These are phyloP conservation scores for Friedmanniomyces endolithicus DNA, from an alignment of 495 filamentous ascomycete genomes.

Conservation along the genomic window DNA sequence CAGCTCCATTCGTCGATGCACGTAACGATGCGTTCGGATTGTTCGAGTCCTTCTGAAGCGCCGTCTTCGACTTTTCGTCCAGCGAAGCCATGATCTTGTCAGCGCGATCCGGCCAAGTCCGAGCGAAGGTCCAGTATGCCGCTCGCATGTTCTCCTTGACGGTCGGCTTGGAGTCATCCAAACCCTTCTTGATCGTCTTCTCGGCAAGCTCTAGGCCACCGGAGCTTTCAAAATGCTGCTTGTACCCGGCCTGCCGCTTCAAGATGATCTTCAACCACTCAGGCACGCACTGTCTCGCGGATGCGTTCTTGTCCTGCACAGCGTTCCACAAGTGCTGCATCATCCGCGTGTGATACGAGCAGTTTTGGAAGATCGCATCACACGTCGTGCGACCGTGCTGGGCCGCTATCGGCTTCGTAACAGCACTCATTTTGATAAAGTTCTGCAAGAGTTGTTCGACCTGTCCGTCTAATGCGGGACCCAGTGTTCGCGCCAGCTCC, in stretches of 20 bases:
- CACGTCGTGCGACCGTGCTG: constrained; percentile 66
- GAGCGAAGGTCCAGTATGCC: constrained; percentile 72
- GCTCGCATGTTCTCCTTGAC: constrained; percentile 73
- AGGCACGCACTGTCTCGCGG: constrained; percentile 61
- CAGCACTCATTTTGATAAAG: constrained; percentile 73
- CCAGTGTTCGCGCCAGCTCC: constrained; percentile 64
- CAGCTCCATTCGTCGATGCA: constrained; percentile 31
- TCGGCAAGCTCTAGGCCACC: constrained; percentile 72
- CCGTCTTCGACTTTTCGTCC: constrained; percentile 57
- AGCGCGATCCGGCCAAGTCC: constrained; percentile 66
- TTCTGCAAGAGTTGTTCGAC: constrained; percentile 82
- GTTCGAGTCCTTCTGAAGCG: constrained; percentile 64
- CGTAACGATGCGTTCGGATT: constrained; percentile 54
- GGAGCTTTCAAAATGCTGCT: constrained; percentile 66
- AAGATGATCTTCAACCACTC: constrained; percentile 78
- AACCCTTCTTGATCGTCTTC: constrained; percentile 74
- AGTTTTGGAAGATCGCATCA: constrained; percentile 59
- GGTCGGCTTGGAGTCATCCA: constrained; percentile 73
- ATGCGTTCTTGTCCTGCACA: constrained; percentile 81
- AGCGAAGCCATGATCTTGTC: constrained; percentile 60
- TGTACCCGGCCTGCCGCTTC: constrained; percentile 64
- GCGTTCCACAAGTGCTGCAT: constrained; percentile 73
- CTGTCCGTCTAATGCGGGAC: constrained; percentile 72
- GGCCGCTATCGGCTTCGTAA: constrained; percentile 80
- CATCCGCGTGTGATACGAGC: constrained; percentile 64